phyloP scores from a whole-genome alignment of 139 green algal species.

The Astrephomene gubernaculifera region DNA sequence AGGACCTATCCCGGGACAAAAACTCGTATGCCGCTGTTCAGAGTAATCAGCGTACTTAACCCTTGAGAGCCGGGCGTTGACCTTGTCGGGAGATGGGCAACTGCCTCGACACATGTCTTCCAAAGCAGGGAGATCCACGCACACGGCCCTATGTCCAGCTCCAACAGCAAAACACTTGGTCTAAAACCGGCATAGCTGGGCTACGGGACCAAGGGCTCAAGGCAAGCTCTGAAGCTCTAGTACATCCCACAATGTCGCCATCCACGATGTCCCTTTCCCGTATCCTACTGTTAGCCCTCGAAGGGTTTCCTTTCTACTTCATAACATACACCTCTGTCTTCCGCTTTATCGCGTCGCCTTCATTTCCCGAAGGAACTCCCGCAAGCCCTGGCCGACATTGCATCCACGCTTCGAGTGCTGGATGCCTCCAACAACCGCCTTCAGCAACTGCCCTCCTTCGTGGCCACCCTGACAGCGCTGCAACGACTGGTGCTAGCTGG shows the following conservation, averaged over 20 bases:
- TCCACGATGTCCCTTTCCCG: too few relatives aligned
- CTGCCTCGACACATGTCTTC: slow-evolving; percentile 24
- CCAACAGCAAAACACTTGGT: slow-evolving; percentile 11
- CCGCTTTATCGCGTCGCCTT: too few relatives aligned
- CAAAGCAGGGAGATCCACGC: neutral
- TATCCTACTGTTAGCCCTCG: too few relatives aligned
- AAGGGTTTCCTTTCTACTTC: too few relatives aligned
- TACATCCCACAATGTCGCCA: too few relatives aligned
- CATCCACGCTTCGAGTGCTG: neutral
- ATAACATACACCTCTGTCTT: too few relatives aligned
- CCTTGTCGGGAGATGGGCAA: slow-evolving; percentile 25
- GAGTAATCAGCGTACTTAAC: too few relatives aligned
- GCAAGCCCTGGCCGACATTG: neutral
- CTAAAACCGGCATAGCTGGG: slow-evolving; percentile 29
- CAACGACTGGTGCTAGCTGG: slow-evolving; percentile 18
- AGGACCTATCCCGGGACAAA: too few relatives aligned
- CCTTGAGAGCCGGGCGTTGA: too few relatives aligned
- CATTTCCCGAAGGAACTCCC: slow-evolving; percentile 23
- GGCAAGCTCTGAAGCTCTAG: too few relatives aligned
- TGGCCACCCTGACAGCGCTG: neutral
- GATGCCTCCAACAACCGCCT: slow-evolving; percentile 37
- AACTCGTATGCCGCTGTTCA: too few relatives aligned
- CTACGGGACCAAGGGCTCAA: slow-evolving; percentile 24
- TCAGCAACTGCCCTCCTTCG: neutral
- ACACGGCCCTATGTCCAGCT: slow-evolving; percentile 25